Base-by-base conservation (phyloP, 306 rosid species). In the Ceratonia siliqua region DNA sequence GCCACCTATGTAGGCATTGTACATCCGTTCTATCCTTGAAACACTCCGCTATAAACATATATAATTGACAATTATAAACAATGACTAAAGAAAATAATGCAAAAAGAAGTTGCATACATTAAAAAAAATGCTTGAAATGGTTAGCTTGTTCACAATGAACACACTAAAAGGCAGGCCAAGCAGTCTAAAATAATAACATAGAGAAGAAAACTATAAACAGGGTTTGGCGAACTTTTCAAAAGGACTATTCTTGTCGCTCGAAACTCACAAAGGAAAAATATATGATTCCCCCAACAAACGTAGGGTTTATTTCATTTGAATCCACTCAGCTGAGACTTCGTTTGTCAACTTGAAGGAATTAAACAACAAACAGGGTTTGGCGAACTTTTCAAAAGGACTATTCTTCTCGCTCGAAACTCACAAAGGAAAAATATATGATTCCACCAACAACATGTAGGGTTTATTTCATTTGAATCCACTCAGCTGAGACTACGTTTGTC, bases 1-100 rank as follows among this genome's bases (percentile, higher is more conserved):
- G 98, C 98, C 98, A 94, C 82, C 98, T 87, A 80, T 94, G 98
- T 42, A 94, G 85, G 80, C 98, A 94, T 82, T 94, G 97, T 39
- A 94, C 98, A 88, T 94, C 98, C 75, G 98, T 87, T 74, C 98
- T 88, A 82, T 94, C 92, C 42, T 85, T 87, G 58, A 91, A 94
- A 86, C 72, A 87, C 88, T 94, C 92, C 64, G 97, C 98, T 94
- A 96, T 87, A 81, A 54, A 82, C 57, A 80, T 52, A 54, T 73
- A 82, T 41, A 73, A 33, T 74, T 75, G 50, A 49, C 75, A 72
- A 77, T 49, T 77, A 85, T 56, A 59, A 62, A 43, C n/a, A n/a
- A n/a, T n/a, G 54, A 48, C 8, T 42, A 43, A 64, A 69, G 59
- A 72, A 52, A 81, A 45, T 42, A 78, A 30, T 55, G 70, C 61